A percentile compares a stretch with the other conserved stretches of the same genome.
Conservation (phyloP, 225 moss, liverwort and hornwort genomes). For the Ulota crispa region DNA sequence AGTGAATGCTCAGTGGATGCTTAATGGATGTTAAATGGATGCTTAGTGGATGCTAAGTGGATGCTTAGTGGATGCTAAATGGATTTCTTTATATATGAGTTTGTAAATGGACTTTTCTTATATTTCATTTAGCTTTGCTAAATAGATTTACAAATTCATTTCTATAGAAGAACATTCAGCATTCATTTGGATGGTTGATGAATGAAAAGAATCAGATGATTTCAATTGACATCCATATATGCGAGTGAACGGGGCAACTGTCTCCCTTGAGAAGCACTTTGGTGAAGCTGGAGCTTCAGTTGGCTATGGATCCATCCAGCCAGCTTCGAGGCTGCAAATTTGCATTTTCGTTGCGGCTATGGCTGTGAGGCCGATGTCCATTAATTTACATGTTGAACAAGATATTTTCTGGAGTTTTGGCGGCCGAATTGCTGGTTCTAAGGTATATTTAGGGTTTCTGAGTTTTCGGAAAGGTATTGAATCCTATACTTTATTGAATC, state of each 20-base stretch:
- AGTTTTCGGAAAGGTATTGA: neutral
- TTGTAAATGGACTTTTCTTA: too few relatives aligned
- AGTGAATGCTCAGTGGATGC: too few relatives aligned
- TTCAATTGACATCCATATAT: neutral
- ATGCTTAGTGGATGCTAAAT: too few relatives aligned
- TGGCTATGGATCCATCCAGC: constrained; percentile 16
- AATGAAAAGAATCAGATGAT: neutral
- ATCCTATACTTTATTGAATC: neutral
- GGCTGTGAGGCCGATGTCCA: too few relatives aligned
- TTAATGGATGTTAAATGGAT: too few relatives aligned
- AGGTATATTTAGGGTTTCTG: constrained; percentile 40
- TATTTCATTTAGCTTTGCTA: too few relatives aligned
- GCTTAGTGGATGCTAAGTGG: too few relatives aligned
- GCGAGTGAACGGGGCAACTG: neutral
- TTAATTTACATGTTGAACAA: neutral
- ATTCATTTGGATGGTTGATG: neutral
- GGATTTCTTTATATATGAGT: too few relatives aligned
- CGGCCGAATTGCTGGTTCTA: neutral
- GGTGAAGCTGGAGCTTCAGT: constrained; percentile 2
- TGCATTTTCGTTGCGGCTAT: neutral
- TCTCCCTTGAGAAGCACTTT: neutral
- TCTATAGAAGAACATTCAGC: neutral
- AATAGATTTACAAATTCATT: too few relatives aligned
- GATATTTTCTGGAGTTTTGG: neutral
- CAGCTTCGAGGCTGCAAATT: neutral